Percentiles rank a stretch among this genome's conserved stretches.
Evolutionary conservation across 2,329 filamentous ascomycete species (phyloP).

Genomic region (Colletotrichum lindemuthianum): DNA sequence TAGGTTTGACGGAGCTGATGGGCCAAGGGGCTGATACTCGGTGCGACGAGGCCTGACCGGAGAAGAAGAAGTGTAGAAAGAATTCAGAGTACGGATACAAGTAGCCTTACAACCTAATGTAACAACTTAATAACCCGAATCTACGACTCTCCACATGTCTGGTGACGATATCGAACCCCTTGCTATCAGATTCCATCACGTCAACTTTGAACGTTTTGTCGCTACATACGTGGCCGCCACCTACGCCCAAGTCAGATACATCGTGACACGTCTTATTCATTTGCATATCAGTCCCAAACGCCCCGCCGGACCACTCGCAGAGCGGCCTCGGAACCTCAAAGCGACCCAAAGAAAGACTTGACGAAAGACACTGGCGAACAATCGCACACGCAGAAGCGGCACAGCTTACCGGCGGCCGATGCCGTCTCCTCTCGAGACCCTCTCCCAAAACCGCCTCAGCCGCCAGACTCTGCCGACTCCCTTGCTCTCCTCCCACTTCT

Average conservation of each 20-base stretch:
- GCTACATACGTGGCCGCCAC: no score
- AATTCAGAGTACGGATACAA: no score
- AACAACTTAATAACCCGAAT: no score
- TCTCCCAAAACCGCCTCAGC: slow-evolving; percentile 74
- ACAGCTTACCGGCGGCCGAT: slow-evolving; percentile 21
- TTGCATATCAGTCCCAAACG: not conserved
- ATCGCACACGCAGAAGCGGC: not conserved
- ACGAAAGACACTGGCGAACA: not conserved
- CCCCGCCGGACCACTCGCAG: not conserved
- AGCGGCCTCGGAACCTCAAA: not conserved
- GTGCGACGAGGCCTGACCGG: no score
- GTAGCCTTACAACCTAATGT: no score
- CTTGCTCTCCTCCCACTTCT: slow-evolving; percentile 58
- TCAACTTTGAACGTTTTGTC: no score
- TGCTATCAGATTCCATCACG: no score
- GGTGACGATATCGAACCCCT: no score
- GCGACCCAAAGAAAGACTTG: not conserved
- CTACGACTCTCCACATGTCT: no score
- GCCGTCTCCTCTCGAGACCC: slow-evolving; percentile 57
- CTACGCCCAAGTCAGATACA: not conserved
- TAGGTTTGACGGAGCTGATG: no score
- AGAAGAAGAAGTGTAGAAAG: no score
- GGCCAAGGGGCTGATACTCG: no score
- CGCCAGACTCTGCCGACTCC: slow-evolving; percentile 69
- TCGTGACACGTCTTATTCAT: slow-evolving; percentile 16